Percentiles rank a stretch among this genome's conserved stretches.
These are phyloP conservation scores for Pichia exigua DNA, from an alignment of 805 yeast species.

Conservation along the genomic window DNA sequence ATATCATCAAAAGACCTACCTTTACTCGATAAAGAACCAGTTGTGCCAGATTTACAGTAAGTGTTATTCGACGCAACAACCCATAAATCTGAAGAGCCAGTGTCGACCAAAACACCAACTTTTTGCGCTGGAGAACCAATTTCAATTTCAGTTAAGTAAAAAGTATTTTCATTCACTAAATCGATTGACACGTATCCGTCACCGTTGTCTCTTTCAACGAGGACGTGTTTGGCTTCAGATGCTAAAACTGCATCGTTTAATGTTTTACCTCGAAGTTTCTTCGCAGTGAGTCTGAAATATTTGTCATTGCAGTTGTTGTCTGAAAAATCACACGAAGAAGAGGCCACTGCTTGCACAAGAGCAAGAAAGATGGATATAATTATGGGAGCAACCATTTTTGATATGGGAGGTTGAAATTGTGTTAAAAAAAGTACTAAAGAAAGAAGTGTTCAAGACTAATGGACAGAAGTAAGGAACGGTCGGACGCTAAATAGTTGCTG, in stretches of 20 bases:
- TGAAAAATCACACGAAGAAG: background rate
- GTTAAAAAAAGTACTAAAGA: background rate
- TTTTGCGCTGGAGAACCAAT: constrained; percentile 54
- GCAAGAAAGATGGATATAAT: background rate
- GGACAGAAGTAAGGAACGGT: background rate
- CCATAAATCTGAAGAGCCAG: constrained; percentile 75
- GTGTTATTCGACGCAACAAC: constrained; percentile 45
- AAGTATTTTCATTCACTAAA: constrained; percentile 33
- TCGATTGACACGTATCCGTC: constrained; percentile 26
- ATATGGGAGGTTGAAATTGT: no score
- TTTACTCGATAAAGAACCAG: constrained; percentile 8
- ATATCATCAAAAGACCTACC: constrained; percentile 1
- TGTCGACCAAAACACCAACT: constrained; percentile 53
- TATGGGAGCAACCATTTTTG: background rate
- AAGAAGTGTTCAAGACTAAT: background rate
- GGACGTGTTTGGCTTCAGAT: background rate
- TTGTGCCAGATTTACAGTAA: constrained; percentile 28
- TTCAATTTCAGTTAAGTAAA: constrained; percentile 37
- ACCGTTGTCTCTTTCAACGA: background rate
- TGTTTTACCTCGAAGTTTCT: constrained; percentile 11
- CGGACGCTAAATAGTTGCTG: no score
- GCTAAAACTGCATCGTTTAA: constrained; percentile 4
- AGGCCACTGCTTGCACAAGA: background rate
- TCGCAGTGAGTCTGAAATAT: constrained; percentile 17
- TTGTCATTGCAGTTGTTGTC: background rate